Percentiles rank a stretch among this genome's conserved stretches.
Conservation (phyloP, 2,329 filamentous ascomycete genomes). For the Calonectria hawksworthii region DNA sequence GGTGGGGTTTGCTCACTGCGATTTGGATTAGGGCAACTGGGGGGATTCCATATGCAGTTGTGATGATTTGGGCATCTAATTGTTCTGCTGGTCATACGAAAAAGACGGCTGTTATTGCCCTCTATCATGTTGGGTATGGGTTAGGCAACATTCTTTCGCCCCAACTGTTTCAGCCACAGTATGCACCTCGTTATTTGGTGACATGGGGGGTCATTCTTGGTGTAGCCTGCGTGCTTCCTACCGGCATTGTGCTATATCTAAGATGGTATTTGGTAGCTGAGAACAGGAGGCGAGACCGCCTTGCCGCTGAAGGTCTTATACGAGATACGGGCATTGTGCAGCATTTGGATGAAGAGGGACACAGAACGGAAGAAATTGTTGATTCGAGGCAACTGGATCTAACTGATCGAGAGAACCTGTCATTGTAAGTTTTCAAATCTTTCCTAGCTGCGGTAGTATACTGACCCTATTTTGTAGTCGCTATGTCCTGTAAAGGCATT, state of each 20-base stretch:
- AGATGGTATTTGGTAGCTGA: neutral
- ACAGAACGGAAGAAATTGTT: neutral
- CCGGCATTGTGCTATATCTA: neutral
- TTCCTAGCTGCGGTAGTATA: fast-evolving
- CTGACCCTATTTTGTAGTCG: neutral
- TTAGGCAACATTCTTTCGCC: neutral
- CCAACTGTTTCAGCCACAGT: neutral
- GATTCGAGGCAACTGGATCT: neutral
- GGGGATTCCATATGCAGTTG: neutral
- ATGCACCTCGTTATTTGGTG: neutral
- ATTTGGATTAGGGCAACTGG: neutral
- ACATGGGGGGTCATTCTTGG: neutral
- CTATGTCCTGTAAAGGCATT: neutral
- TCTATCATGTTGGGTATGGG: neutral
- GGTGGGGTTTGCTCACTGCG: neutral
- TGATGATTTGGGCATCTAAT: neutral
- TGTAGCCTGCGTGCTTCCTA: neutral
- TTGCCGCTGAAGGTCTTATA: neutral
- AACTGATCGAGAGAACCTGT: neutral
- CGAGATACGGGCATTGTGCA: neutral
- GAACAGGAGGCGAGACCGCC: neutral
- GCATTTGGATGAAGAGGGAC: neutral
- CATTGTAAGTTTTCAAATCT: neutral
- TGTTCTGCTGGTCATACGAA: neutral
- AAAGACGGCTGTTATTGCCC: neutral